Conservation (phyloP, 2,329 filamentous ascomycete genomes). For the Aspergillus quadricinctus region DNA sequence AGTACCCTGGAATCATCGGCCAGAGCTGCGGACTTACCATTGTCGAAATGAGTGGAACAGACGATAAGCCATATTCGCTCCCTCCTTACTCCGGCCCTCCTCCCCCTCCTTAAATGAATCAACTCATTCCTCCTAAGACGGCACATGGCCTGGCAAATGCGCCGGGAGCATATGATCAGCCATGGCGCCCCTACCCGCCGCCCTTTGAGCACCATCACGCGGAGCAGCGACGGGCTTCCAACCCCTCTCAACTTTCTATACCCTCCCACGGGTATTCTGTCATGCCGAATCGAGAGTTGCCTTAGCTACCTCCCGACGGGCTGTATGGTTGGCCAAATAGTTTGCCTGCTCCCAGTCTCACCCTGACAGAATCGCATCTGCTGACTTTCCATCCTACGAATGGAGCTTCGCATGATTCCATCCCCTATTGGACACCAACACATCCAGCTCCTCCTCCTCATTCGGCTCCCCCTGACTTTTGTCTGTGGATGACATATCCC, state of each 20-base stretch:
- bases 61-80: slow-evolving; percentile 23
- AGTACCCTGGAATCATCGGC: slow-evolving; percentile 14
- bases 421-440: slow-evolving; percentile 29
- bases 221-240: slow-evolving; percentile 28
- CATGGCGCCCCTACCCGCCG: slow-evolving; percentile 29
- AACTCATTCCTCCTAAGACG: slow-evolving; percentile 27
- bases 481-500: slow-evolving; percentile 28
- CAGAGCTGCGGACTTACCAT: slow-evolving; percentile 15
- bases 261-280: slow-evolving; percentile 26
- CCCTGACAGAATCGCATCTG: slow-evolving; percentile 23
- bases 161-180: slow-evolving; percentile 27
- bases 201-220: slow-evolving; percentile 26
- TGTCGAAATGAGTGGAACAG: slow-evolving; percentile 23
- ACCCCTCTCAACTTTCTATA: slow-evolving; percentile 23
- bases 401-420: slow-evolving; percentile 27
- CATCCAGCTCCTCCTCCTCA: slow-evolving; percentile 16
- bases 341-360: slow-evolving; percentile 26
- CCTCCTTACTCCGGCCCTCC: slow-evolving; percentile 19
- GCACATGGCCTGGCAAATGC: slow-evolving; percentile 24
- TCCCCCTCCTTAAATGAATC: slow-evolving; percentile 22
- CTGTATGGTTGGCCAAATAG: slow-evolving; percentile 30
- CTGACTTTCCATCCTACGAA: slow-evolving; percentile 31
- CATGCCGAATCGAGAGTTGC: slow-evolving; percentile 31
- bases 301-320: slow-evolving; percentile 29
- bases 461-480: slow-evolving; percentile 28